phyloP scores from a whole-genome alignment of 129 eudicot genomes.

The Scalesia atractyloides region DNA sequence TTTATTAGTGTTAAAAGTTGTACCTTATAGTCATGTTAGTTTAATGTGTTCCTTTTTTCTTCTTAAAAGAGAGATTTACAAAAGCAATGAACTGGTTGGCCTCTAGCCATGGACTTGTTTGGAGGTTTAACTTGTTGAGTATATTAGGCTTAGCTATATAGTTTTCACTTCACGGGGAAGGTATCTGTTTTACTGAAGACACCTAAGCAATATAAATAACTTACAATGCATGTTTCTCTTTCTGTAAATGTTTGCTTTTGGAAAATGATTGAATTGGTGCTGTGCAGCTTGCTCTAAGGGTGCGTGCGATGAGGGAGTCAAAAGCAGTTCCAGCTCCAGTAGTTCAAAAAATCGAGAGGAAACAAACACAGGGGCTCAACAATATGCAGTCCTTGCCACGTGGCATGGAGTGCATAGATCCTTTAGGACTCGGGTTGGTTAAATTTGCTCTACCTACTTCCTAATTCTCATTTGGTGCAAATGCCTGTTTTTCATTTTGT shows the following conservation, averaged over 20 bases:
- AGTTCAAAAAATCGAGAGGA: slow-evolving; percentile 48
- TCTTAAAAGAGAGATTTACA: neutral
- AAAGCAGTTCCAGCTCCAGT: slow-evolving; percentile 50
- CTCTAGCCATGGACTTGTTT: neutral
- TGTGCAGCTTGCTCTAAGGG: slow-evolving; percentile 79
- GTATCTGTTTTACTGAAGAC: neutral
- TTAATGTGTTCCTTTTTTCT: neutral
- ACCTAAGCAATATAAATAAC: neutral
- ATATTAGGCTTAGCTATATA: neutral
- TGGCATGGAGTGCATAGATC: slow-evolving; percentile 94
- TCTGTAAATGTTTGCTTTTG: slow-evolving; percentile 3
- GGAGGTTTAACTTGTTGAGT: neutral
- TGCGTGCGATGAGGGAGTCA: slow-evolving; percentile 93
- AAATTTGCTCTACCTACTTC: slow-evolving; percentile 1
- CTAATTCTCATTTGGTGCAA: too few species aligned
- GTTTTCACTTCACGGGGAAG: neutral
- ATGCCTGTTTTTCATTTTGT: too few species aligned
- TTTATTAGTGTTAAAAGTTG: neutral
- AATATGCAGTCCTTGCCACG: slow-evolving; percentile 81
- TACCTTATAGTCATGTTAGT: neutral
- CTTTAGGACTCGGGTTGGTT: slow-evolving; percentile 80
- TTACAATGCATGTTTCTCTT: slow-evolving; percentile 4
- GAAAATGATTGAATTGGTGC: slow-evolving; percentile 1
- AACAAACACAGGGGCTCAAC: slow-evolving; percentile 63
- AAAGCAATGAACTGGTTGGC: too few species aligned